A percentile compares a stretch with the other conserved stretches of the same genome.
Conservation (phyloP, 768 basidiomycete genomes). For the Tulasnella sp. region DNA sequence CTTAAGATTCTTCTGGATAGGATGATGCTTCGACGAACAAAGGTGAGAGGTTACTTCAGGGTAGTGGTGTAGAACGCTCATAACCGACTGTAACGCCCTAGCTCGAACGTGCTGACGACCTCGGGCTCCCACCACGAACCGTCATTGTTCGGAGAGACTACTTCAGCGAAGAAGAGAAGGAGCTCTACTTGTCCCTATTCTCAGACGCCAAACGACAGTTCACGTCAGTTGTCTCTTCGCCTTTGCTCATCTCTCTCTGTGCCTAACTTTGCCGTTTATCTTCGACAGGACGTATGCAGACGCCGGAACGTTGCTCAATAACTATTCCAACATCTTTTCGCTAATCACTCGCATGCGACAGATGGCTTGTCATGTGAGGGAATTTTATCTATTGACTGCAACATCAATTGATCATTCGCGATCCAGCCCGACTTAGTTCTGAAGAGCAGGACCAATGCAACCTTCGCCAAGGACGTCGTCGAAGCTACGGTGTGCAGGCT, state of each 20-base stretch:
- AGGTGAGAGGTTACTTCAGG: conserved; percentile 42
- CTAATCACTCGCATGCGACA: conserved; percentile 91
- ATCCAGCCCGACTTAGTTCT: conserved; percentile 78
- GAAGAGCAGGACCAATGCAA: conserved; percentile 62
- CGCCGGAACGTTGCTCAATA: conserved; percentile 84
- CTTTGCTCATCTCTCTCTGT: not conserved
- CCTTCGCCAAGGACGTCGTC: conserved; percentile 39
- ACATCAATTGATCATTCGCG: not conserved
- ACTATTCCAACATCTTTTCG: conserved; percentile 85
- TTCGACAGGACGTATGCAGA: conserved; percentile 68
- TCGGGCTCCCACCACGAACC: conserved; percentile 87
- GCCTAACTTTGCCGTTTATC: not conserved
- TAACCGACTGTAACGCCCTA: conserved; percentile 30
- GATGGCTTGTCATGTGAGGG: conserved; percentile 66
- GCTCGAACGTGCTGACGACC: conserved; percentile 91
- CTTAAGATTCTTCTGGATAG: conserved; percentile 77
- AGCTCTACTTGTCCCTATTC: conserved; percentile 84
- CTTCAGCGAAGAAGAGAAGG: conserved; percentile 96
- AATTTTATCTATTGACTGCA: not conserved
- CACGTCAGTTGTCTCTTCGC: conserved; percentile 21
- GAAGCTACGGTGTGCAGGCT: conserved; percentile 85
- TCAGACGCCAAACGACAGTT: conserved; percentile 90
- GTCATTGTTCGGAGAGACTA: conserved; percentile 82
- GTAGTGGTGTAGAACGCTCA: not conserved
- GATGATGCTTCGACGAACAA: conserved; percentile 92